These are phyloP conservation scores for Trichosporon faecale DNA, from an alignment of 1,284 basidiomycete species.

Conservation along the genomic window DNA sequence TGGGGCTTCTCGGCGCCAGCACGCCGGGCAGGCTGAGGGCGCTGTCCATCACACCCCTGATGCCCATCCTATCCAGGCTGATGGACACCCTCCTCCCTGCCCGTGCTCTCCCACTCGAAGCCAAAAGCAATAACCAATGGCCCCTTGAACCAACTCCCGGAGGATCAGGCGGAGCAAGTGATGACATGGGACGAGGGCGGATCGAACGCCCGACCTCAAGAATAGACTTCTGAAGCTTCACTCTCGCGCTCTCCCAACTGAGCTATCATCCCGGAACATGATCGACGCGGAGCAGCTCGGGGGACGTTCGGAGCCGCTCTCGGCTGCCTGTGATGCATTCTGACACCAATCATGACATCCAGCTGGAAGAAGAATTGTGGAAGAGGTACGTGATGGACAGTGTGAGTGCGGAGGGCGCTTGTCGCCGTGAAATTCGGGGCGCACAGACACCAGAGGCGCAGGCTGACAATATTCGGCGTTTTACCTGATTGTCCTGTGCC, in stretches of 20 bases:
- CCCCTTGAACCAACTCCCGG: neutral
- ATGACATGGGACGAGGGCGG: neutral
- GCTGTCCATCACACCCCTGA: too few species aligned
- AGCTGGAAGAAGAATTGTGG: neutral
- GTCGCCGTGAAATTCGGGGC: too few species aligned
- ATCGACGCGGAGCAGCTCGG: neutral
- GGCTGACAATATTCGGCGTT: too few species aligned
- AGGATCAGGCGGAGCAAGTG: neutral
- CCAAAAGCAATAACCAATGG: neutral
- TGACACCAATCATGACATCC: neutral
- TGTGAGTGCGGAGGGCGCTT: too few species aligned
- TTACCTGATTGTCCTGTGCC: too few species aligned
- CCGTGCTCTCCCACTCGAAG: too few species aligned
- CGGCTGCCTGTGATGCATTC: neutral
- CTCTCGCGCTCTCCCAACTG: conserved; percentile 5
- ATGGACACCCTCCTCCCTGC: too few species aligned
- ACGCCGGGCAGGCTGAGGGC: too few species aligned
- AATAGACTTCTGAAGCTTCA: conserved; percentile 2
- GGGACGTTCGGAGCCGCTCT: neutral
- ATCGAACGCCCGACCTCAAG: conserved; percentile 5
- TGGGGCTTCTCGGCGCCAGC: too few species aligned
- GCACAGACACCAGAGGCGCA: too few species aligned
- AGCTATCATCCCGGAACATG: neutral
- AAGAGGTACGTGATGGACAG: too few species aligned
- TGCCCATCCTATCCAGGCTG: too few species aligned